Evolutionary conservation across 176 grass and related monocot species (phyloP).

Genomic region (Aegilops tauschii): DNA sequence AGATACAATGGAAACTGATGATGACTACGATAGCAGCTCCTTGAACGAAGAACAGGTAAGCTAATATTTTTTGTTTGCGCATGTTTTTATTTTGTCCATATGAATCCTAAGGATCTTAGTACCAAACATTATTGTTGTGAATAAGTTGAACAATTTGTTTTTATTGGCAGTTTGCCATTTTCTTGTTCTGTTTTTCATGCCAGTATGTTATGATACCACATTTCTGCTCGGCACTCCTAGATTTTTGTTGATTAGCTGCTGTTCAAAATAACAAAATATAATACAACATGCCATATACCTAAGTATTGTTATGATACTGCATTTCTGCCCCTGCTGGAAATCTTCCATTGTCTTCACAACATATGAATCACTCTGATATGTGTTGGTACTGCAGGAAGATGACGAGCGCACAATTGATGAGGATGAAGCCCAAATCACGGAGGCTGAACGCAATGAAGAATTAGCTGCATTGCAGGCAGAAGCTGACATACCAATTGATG

Average conservation of each 20-base stretch:
- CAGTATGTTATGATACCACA: background rate
- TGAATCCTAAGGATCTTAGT: background rate
- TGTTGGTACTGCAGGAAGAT: slow-evolving; percentile 67
- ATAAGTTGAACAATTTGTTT: background rate
- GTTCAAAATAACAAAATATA: slow-evolving; percentile 8
- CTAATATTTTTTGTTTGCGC: slow-evolving; percentile 17
- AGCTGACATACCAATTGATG: slow-evolving; percentile 87
- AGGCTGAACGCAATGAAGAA: slow-evolving; percentile 78
- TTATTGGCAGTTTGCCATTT: background rate
- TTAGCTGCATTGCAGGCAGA: slow-evolving; percentile 79
- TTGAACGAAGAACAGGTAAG: slow-evolving; percentile 78
- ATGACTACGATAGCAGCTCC: slow-evolving; percentile 66
- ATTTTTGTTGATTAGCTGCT: slow-evolving; percentile 14
- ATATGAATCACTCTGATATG: background rate
- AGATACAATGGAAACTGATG: slow-evolving; percentile 62
- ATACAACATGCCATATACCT: too few species aligned
- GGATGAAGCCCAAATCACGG: slow-evolving; percentile 93
- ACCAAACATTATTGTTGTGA: background rate
- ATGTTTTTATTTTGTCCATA: background rate
- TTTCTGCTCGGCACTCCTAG: background rate
- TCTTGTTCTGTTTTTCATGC: slow-evolving; percentile 8
- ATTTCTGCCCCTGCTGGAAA: background rate
- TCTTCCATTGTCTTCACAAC: background rate
- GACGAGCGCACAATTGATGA: slow-evolving; percentile 83
- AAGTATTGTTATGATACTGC: too few species aligned